Base-by-base conservation (phyloP, 371 early-diverging fungal species). In the Mortierella sp. region DNA sequence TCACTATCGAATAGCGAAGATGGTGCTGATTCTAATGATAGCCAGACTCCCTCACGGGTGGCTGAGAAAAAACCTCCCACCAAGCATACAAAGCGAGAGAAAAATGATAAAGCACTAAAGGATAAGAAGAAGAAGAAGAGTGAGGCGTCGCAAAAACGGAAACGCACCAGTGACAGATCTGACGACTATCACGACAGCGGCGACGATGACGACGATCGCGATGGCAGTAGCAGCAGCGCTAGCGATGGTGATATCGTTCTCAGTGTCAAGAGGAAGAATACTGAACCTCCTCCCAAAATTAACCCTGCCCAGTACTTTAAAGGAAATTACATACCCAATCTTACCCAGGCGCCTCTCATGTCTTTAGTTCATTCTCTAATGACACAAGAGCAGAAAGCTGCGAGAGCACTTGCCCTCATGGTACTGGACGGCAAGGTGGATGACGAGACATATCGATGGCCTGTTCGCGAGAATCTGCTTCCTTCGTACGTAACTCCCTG, bases 391-490 rank as follows among this genome's bases (percentile, higher is more conserved):
- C 40, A 66, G n/a, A 57, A 59, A 9, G 72, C 61, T 1, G 28
- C 54, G 12, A 32, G 64, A 60, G 28, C 58, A 37, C 61, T 73
- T 47, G 63, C 74, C 2, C 37, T 73, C 6, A 67, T 45, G 22
- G 68, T 63, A 3, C 24, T 73, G 22, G 68, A 73, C 9, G 68
- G 68, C 8, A n/a, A 49, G 20, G 16, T 12, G 30, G 58, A 62
- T 22, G 67, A 67, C 45, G 74, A 73, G 64, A 68, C 63, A 24
- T 77, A 77, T 49, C 65, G 77, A 5, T 77, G 77, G 77, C 77
- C 77, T 58, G 67, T 77, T 22, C 77, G 68, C 12, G 72, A 77
- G 40, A 47, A 45, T 5, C 24, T 72, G 11, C 64, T 77, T 6
- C 68, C 67, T 16, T 11, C 67, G 77, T 77, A 67, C 49, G 77